Conservation (phyloP, 1,284 basidiomycete species). For the Ustilago shanxiensis region DNA sequence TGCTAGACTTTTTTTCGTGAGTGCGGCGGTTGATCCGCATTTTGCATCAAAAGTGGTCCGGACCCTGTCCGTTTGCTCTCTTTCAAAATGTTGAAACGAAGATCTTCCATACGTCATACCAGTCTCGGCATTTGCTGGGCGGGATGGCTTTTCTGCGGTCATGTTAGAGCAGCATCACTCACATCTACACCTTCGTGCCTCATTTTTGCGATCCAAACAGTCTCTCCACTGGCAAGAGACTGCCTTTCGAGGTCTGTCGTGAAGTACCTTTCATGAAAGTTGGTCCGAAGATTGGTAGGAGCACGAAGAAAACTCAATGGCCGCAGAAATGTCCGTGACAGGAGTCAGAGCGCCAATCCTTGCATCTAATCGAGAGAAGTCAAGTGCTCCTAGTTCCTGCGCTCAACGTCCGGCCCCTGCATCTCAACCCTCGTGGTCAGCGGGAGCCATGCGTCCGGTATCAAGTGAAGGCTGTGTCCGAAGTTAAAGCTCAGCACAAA, state of each 20-base stretch:
- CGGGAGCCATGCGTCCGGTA: background rate
- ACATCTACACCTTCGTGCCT: too few relatives aligned
- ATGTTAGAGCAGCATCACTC: too few relatives aligned
- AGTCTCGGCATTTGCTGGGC: background rate
- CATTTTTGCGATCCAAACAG: background rate
- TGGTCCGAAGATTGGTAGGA: too few relatives aligned
- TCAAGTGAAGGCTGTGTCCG: background rate
- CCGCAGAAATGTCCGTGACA: too few relatives aligned
- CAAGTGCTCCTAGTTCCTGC: background rate
- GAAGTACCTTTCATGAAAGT: too few relatives aligned
- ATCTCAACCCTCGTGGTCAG: background rate
- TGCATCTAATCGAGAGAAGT: too few relatives aligned
- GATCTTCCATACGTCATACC: background rate
- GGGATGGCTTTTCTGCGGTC: too few relatives aligned
- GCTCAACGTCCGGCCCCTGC: constrained; percentile 2
- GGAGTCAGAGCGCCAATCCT: too few relatives aligned
- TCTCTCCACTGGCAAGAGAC: background rate
- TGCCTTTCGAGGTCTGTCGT: background rate
- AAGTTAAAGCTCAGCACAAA: background rate
- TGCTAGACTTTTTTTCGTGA: background rate
- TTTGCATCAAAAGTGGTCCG: background rate
- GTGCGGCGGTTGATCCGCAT: background rate
- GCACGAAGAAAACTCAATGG: too few relatives aligned
- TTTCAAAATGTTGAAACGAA: background rate
- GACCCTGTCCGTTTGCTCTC: background rate